Evolutionary conservation across 2,329 filamentous ascomycete genomes (phyloP).

Genomic region (Aspergillus tubingensis): DNA sequence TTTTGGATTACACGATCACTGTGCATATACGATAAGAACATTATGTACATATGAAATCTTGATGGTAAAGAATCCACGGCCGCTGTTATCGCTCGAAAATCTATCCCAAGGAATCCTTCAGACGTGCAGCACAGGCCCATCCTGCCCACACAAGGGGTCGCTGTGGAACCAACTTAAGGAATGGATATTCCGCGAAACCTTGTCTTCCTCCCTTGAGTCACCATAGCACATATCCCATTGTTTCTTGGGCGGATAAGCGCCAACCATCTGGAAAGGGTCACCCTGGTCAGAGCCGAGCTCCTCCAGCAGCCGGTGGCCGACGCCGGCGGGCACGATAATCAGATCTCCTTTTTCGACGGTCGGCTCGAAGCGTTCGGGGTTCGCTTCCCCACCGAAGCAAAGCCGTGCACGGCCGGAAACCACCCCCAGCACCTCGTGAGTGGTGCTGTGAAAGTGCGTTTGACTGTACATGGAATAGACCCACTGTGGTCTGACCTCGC

Average conservation of each 20-base stretch:
- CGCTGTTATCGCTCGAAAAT: background rate
- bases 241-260: constrained; percentile 60
- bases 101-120: constrained; percentile 12
- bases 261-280: constrained; percentile 64
- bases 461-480: constrained; percentile 68
- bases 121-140: constrained; percentile 54
- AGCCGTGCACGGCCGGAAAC: constrained; percentile 60
- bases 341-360: constrained; percentile 62
- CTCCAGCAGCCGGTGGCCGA: constrained; percentile 63
- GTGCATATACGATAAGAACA: constrained; percentile 15
- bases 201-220: constrained; percentile 55
- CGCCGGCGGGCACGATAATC: constrained; percentile 66
- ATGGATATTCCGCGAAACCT: constrained; percentile 50
- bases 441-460: constrained; percentile 68
- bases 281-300: constrained; percentile 48
- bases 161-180: constrained; percentile 58
- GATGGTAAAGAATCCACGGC: background rate
- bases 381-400: constrained; percentile 67
- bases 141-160: constrained; percentile 62
- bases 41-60: constrained; percentile 13
- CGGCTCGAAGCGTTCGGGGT: constrained; percentile 58
- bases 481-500: constrained; percentile 65
- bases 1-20: constrained; percentile 12
- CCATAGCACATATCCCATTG: constrained; percentile 75
- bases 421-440: constrained; percentile 67